A percentile compares a stretch with the other conserved stretches of the same genome.
phyloP scores from a whole-genome alignment of 2,329 filamentous ascomycete genomes.

The Phaeomoniella chlamydospora region DNA sequence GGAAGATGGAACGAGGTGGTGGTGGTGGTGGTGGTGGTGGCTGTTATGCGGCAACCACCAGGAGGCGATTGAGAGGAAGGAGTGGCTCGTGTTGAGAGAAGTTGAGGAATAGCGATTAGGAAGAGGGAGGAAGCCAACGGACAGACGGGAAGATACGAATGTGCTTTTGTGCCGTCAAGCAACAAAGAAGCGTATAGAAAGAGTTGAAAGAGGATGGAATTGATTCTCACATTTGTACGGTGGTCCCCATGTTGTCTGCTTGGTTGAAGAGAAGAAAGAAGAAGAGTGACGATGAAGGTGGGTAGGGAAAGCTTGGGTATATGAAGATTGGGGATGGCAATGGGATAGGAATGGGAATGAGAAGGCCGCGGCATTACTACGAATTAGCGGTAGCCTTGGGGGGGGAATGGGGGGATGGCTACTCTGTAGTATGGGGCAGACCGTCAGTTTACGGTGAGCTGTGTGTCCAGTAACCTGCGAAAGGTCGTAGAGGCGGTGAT shows the following conservation, averaged over 20 bases:
- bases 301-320: constrained; percentile 6
- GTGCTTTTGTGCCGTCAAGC: constrained; percentile 3
- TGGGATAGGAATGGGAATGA: background rate
- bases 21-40: background rate
- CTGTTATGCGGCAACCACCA: constrained; percentile 1
- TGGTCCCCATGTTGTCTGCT: background rate
- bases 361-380: too few species aligned
- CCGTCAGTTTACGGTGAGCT: background rate
- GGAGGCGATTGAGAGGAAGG: constrained; percentile 4
- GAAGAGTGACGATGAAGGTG: constrained; percentile 10
- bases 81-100: background rate
- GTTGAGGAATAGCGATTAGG: background rate
- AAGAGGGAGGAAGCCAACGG: constrained; percentile 6
- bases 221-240: background rate
- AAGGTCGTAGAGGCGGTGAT: background rate
- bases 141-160: constrained; percentile 3
- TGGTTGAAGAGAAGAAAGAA: constrained; percentile 11
- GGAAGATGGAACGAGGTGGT: background rate
- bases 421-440: background rate
- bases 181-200: constrained; percentile 5
- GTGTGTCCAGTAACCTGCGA: background rate
- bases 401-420: background rate
- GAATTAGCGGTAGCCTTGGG: too few species aligned
- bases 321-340: background rate
- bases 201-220: constrained; percentile 7